Evolutionary conservation across 2,329 filamentous ascomycete species (phyloP).

Genomic region (Celoporthe dispersa): DNA sequence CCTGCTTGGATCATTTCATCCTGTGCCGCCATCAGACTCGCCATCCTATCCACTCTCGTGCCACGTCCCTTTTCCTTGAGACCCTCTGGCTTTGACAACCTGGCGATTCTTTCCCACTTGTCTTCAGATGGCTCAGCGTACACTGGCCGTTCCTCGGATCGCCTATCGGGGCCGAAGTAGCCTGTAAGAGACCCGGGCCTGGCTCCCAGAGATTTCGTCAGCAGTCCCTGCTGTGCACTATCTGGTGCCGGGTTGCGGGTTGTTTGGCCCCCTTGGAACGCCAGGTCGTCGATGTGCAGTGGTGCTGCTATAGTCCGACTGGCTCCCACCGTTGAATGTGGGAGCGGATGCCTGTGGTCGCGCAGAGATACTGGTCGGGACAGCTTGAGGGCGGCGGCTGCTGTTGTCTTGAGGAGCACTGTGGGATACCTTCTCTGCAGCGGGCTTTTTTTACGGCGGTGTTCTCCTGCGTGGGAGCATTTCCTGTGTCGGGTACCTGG

Average conservation of each 20-base stretch:
- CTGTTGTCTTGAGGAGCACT: neutral
- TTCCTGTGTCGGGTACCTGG: neutral
- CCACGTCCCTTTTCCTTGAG: too few species aligned
- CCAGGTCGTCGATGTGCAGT: neutral
- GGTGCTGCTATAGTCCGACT: neutral
- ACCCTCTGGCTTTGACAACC: neutral
- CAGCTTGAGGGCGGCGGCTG: neutral
- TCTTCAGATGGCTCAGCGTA: neutral
- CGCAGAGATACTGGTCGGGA: neutral
- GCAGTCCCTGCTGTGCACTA: neutral
- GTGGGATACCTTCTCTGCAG: neutral
- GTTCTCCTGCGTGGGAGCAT: neutral
- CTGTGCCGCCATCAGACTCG: neutral
- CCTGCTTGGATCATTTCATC: neutral
- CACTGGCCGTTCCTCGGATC: neutral
- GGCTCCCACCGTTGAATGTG: neutral
- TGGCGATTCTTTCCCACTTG: neutral
- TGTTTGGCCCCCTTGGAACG: neutral
- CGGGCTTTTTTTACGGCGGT: neutral
- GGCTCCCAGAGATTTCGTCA: neutral
- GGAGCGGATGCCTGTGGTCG: neutral
- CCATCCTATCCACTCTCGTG: neutral
- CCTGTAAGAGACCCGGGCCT: neutral
- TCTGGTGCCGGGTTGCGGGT: neutral
- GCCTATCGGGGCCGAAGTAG: neutral